Evolutionary conservation across 1,284 basidiomycete species (phyloP), one percentile per base, ranked within the genome.

Genomic region (Microbotryomycetes sp.): DNA sequence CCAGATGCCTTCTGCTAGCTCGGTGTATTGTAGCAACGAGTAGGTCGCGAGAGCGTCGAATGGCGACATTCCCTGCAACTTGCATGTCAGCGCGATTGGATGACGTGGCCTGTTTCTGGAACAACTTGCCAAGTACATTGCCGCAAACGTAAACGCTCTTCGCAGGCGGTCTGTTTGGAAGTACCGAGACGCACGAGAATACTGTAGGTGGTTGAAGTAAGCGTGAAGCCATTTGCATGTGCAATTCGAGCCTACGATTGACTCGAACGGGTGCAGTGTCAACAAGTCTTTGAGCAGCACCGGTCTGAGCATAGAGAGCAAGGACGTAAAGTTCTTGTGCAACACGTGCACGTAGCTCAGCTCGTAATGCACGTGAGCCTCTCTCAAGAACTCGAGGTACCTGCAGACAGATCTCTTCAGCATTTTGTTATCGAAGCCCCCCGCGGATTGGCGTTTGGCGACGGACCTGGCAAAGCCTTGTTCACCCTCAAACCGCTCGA

Each of bases 11-110:
- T 75, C 74, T 46, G 78, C 78, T 11, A 79, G 76, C 70, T 81
- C 80, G n/a, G 79, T 79, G 71, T 80, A 81, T 69, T 81, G 80
- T 15, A 81, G 72, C 13, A 81, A 70, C 11, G 76, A 76, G 69
- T 80, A 80, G 21, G 79, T 81, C 5, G 79, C 80, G 0, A 80
- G 80, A 0, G 80, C 77, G 45, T 80, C 78, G 64, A 79, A 81
- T 9, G 80, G 80, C 9, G 77, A 78, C 74, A 79, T 79, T 27
- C 79, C 77, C 69, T 70, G 70, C 6, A 48, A 59, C n/a, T 48
- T 59, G 26, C 65, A 60, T 3, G 54, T 60, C 35, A 65, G 45
- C 1, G 66, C 0, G 29, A 45, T 24, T 15, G 51, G 28, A 45
- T 26, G 23, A 4, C 9, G 5, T 5, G 21, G 30, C 24, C 15